Base-by-base conservation (phyloP, 2,329 filamentous ascomycete genomes). In the Mycosphaerella sp. region DNA sequence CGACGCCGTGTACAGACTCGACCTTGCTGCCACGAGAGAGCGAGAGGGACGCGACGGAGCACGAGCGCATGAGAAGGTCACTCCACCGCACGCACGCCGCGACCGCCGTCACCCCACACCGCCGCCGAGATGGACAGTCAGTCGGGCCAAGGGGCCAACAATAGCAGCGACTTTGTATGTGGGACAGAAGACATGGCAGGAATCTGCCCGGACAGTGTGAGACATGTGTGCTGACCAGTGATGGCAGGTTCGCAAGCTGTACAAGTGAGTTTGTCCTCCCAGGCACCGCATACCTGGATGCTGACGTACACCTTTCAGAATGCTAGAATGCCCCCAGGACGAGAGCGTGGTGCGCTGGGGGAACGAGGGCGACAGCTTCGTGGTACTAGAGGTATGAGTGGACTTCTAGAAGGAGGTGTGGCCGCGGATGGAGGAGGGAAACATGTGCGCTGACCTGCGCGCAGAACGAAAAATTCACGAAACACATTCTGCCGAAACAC, bases 401-500 rank as follows among this genome's bases (percentile, higher is more conserved):
- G 21, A 21, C 21, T 36, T 36, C 32, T 9, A 36, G 61, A 21
- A 21, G 31, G 34, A 43, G 29, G 17, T 34, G 47, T 54, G 3
- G n/a, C 21, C 17, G 36, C 41, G 34, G 9, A 39, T n/a, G 8
- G 8, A n/a, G 39, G 26, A 45, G 31, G 36, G 8, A n/a, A 39
- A 12, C 12, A 17, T 44, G 34, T 38, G 26, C 23, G 48, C 54
- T 59, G 39, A 55, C 39, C 11, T 7, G 17, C 47, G 43, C 12
- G 41, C 70, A 96, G 92, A 95, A 95, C 72, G 92, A 97, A 71
- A 95, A 95, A 72, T 98, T 98, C 68, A 97, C 93, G 21, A 95
- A 96, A 71, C 87, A 88, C 39, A 95, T 98, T 64, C 82, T 98
- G 12, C 93, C 93, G 2, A 96, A 97, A 70, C 90, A 97, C 67